Base-by-base conservation (phyloP, 331 rosid species). In the Pyrus hybrid region DNA sequence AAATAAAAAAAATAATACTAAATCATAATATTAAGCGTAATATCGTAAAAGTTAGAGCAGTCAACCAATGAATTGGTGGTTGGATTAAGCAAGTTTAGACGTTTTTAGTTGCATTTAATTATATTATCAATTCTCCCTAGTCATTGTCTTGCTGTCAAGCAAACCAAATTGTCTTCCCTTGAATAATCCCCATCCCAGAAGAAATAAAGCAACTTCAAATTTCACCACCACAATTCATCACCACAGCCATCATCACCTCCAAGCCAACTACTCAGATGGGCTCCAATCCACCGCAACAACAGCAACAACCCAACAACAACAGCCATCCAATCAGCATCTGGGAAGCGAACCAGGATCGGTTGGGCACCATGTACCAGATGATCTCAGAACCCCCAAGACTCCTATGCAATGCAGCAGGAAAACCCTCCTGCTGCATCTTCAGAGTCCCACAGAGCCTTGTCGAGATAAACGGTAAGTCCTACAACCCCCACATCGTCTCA, bases 401-500 rank as follows among this genome's bases (percentile, higher is more conserved):
- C 8, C 83, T 91, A 2, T 51, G 86, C 67, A 75, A 63, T 56
- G 76, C 73, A 9, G 96, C 92, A 1, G 90, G 92, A 0, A 87
- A 78, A 8, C 72, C 22, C 32, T 75, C 84, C 0, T 91, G 94
- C 13, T 83, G 81, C 84, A 89, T 91, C 33, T 89, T 86, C 83
- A 77, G 86, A 63, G 87, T 86, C 9, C 92, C 97, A 4, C 81
- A 83, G 58, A 77, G 86, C 83, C 79, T 89, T 1, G 29, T 64
- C 5, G 92, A 85, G 12, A 77, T 67, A 5, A 85, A 88, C 70
- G 84, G 91, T 29, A 83, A 81, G 71, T 71, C 83, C 12, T 91
- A 86, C 83, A 79, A 80, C 23, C 92, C 94, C 41, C 87, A 85
- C 0, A 86, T 91, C 16, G 90, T 85, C 22, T 88, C 93, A 32